phyloP scores from a whole-genome alignment of 1,284 basidiomycete genomes.

The Ganoderma multipileum region DNA sequence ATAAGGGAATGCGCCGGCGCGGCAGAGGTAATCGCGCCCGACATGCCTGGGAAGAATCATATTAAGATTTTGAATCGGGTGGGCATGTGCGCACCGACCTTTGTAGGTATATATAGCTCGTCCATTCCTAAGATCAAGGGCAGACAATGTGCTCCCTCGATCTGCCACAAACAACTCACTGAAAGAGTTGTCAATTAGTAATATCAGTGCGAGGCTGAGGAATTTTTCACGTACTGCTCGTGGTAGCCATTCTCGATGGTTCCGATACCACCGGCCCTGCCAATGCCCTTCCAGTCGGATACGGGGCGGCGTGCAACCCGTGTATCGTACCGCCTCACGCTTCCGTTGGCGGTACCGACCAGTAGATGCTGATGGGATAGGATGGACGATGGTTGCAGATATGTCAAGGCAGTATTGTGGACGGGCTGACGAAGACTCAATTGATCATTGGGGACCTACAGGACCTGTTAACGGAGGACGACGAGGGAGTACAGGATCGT shows the following conservation, averaged over 20 bases:
- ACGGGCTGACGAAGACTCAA: constrained; percentile 84
- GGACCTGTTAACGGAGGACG: neutral
- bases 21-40: constrained; percentile 72
- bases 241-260: constrained; percentile 63
- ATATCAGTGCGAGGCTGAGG: neutral
- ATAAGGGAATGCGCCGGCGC: constrained; percentile 59
- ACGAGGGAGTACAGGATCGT: neutral
- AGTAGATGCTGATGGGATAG: constrained; percentile 60
- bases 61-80: neutral
- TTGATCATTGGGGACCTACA: constrained; percentile 77
- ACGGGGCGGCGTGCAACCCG: constrained; percentile 75
- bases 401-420: constrained; percentile 74
- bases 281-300: constrained; percentile 67
- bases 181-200: constrained; percentile 9
- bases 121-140: constrained; percentile 81
- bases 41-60: constrained; percentile 54
- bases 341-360: constrained; percentile 80
- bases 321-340: constrained; percentile 83
- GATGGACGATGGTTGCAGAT: constrained; percentile 52
- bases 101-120: constrained; percentile 75
- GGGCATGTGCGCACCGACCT: constrained; percentile 47
- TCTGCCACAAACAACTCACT: constrained; percentile 86
- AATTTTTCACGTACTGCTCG: constrained; percentile 66
- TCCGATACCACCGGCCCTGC: constrained; percentile 73
- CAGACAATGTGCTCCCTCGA: constrained; percentile 69